Conservation (phyloP, 345 rosid genomes). For the Gossypium longicalyx region DNA sequence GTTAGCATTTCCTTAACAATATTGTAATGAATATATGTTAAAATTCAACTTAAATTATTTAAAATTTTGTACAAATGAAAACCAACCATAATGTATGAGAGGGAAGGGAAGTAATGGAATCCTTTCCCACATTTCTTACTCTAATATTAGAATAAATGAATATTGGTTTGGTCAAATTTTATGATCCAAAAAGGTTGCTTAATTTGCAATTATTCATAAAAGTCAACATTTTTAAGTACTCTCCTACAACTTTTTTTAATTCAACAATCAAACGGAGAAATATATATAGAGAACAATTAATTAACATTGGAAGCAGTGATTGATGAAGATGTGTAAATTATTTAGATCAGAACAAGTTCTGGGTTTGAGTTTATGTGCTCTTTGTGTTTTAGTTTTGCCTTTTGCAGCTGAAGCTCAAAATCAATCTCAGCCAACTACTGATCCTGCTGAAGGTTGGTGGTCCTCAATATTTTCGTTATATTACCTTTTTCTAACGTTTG, state of each 20-base stretch:
- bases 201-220: background rate
- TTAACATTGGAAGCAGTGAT: background rate
- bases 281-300: background rate
- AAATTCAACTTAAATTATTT: background rate
- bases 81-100: background rate
- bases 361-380: background rate
- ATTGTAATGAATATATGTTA: background rate
- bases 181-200: background rate
- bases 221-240: background rate
- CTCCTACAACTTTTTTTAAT: background rate
- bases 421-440: slow-evolving; percentile 8
- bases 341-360: background rate
- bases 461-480: too few relatives aligned
- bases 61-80: background rate
- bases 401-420: background rate
- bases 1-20: too few relatives aligned
- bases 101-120: background rate
- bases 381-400: background rate
- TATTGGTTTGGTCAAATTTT: background rate
- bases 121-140: background rate
- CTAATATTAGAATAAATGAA: background rate
- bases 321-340: background rate
- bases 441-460: slow-evolving; percentile 11
- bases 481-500: background rate
- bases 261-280: background rate